Base-by-base conservation (phyloP, 768 basidiomycete genomes). In the Lentinula sp. region DNA sequence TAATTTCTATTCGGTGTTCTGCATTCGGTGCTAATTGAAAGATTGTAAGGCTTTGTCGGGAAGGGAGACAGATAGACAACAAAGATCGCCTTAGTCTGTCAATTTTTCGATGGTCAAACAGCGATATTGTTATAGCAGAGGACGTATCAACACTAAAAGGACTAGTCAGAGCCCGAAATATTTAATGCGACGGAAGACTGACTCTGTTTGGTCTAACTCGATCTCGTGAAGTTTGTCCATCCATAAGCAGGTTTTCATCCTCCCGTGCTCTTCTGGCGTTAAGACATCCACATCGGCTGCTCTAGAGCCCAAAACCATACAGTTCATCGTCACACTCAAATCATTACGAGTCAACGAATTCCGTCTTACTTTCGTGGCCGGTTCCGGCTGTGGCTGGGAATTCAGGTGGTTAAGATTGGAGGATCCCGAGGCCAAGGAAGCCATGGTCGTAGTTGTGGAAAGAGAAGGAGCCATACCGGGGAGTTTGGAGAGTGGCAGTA, bases 181-280 rank as follows among this genome's bases (percentile, higher is more conserved):
- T 62, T 63, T 52, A 48, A 57, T 49, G 13, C 62, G 49, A 32
- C 16, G 18, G 51, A 36, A 32, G 13, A 66, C 84, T 74, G 68
- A 91, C 91, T 83, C 81, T 48, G 67, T 67, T 51, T 72, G 69
- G 0, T 77, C 64, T 16, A 85, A 74, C n/a, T 80, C 74, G 57
- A 81, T 78, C 13, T 79, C 76, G 57, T 77, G 71, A 15, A 93
- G 64, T 55, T 73, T 78, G 65, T 91, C 84, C 72, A 87, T 82
- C 90, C 91, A 93, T 67, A 84, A 88, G 0, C 85, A 77, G 1
- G 88, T 81, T 57, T 83, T 84, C 84, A 90, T 87, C 62, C 85
- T 78, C 5, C 82, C 84, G 66, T 87, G 80, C 61, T 87, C 85
- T 18, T 78, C 75, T 0, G 80, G 75, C 10, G 74, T 67, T 1